Percentiles rank a stretch among this genome's conserved stretches.
Conservation (phyloP, 1,139 yeast genomes). For the Pichiaceae sp. region DNA sequence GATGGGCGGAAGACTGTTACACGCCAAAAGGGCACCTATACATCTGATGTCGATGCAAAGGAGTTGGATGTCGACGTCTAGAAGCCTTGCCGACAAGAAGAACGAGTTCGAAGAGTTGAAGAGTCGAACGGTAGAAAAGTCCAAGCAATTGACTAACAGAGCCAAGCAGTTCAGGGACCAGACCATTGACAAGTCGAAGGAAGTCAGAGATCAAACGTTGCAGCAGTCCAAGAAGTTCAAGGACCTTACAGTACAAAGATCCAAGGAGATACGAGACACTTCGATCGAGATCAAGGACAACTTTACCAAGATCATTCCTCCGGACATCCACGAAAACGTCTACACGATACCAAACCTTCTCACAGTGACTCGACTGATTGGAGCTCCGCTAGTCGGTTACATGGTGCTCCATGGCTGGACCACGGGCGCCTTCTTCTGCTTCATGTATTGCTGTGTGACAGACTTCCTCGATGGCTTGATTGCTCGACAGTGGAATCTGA, state of each 20-base stretch:
- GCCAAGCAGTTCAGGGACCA: slow-evolving; percentile 1
- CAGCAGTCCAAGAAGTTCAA: slow-evolving; percentile 10
- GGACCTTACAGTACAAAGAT: slow-evolving; percentile 10
- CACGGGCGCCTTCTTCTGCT: slow-evolving; percentile 58
- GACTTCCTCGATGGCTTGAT: slow-evolving; percentile 88
- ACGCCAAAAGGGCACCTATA: too few species aligned
- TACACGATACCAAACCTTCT: slow-evolving; percentile 81
- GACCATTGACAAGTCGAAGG: slow-evolving; percentile 2
- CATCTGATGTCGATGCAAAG: too few species aligned
- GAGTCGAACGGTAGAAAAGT: too few species aligned
- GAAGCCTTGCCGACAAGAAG: too few species aligned
- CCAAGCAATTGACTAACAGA: too few species aligned
- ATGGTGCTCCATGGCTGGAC: slow-evolving; percentile 57
- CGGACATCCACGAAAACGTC: slow-evolving; percentile 43
- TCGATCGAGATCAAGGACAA: slow-evolving; percentile 19
- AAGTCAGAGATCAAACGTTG: slow-evolving; percentile 7
- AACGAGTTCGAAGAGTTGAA: too few species aligned
- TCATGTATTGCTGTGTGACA: slow-evolving; percentile 79
- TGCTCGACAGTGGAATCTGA: slow-evolving; percentile 72
- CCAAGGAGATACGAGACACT: slow-evolving; percentile 14
- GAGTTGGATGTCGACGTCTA: too few species aligned
- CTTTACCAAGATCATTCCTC: slow-evolving; percentile 26
- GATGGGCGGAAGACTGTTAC: too few species aligned
- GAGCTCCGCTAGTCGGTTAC: slow-evolving; percentile 83
- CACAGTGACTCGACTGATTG: slow-evolving; percentile 66